phyloP scores from a whole-genome alignment of 2,329 filamentous ascomycete genomes.

The Penicillium sp. region DNA sequence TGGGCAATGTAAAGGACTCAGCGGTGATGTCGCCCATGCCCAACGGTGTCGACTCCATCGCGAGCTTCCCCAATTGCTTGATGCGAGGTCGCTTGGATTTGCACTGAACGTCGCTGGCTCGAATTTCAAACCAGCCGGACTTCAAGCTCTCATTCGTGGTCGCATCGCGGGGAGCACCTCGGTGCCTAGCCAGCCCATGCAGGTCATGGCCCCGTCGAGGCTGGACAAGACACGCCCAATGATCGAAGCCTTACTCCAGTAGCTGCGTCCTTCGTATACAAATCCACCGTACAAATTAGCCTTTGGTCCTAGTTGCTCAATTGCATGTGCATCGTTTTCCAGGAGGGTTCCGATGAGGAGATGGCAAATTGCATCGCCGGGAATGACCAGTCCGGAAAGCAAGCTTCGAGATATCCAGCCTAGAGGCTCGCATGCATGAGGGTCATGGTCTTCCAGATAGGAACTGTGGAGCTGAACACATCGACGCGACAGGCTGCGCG shows the following conservation, averaged over 20 bases:
- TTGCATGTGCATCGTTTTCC: constrained; percentile 50
- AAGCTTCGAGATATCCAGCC: constrained; percentile 55
- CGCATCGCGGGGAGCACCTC: constrained; percentile 37
- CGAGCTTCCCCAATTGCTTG: constrained; percentile 38
- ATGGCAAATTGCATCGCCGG: constrained; percentile 51
- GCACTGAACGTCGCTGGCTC: constrained; percentile 30
- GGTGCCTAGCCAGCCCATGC: constrained; percentile 53
- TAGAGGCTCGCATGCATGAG: constrained; percentile 33
- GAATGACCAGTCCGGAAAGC: constrained; percentile 51
- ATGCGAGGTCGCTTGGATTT: constrained; percentile 40
- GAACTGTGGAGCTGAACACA: constrained; percentile 26
- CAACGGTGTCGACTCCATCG: constrained; percentile 39
- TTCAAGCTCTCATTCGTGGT: constrained; percentile 23
- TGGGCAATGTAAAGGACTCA: constrained; percentile 37
- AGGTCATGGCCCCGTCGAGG: constrained; percentile 43
- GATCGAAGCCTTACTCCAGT: constrained; percentile 55
- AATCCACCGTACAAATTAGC: constrained; percentile 54
- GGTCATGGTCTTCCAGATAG: constrained; percentile 7
- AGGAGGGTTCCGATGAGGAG: constrained; percentile 53
- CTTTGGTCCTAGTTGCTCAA: constrained; percentile 46
- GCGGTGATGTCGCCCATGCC: constrained; percentile 37
- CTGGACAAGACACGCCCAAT: constrained; percentile 51
- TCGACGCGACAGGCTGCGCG: constrained; percentile 25
- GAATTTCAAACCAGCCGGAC: constrained; percentile 50
- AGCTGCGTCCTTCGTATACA: constrained; percentile 46